Evolutionary conservation across 1,284 basidiomycete species (phyloP).

Genomic region (Rhodotorula sp.): DNA sequence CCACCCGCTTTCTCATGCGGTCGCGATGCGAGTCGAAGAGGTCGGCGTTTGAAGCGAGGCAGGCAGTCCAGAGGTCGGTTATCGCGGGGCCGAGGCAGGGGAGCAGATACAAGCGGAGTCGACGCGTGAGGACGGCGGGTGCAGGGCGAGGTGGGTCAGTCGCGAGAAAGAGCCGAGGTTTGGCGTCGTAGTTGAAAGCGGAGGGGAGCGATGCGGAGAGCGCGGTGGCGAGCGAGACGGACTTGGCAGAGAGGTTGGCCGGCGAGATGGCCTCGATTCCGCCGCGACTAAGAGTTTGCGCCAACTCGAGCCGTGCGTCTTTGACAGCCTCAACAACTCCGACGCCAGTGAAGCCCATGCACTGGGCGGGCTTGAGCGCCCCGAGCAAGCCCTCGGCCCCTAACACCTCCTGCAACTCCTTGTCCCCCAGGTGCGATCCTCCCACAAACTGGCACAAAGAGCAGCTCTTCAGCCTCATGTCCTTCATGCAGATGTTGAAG

Average conservation of each 20-base stretch:
- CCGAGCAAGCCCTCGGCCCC: background rate
- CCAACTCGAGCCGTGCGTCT: background rate
- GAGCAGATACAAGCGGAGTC: background rate
- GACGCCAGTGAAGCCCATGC: background rate
- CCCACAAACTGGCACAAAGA: no score
- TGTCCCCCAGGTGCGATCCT: background rate
- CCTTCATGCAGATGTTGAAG: background rate
- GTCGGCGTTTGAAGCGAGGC: background rate
- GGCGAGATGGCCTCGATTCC: background rate
- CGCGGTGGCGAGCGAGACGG: background rate
- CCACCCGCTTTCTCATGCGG: conserved; percentile 2
- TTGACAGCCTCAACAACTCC: background rate
- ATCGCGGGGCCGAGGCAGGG: background rate
- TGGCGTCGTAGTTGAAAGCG: background rate
- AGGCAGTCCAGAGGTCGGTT: conserved; percentile 5
- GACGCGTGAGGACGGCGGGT: background rate
- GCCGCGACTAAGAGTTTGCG: background rate
- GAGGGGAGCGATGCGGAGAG: background rate
- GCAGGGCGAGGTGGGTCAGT: background rate
- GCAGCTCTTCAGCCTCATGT: background rate
- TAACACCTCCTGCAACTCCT: background rate
- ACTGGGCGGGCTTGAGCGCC: background rate
- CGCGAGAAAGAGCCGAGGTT: background rate
- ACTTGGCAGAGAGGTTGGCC: background rate
- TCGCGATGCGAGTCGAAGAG: conserved; percentile 13